These are phyloP conservation scores for Schwanniomyces etchellsii DNA, from an alignment of 1,139 yeast genomes.

Conservation along the genomic window DNA sequence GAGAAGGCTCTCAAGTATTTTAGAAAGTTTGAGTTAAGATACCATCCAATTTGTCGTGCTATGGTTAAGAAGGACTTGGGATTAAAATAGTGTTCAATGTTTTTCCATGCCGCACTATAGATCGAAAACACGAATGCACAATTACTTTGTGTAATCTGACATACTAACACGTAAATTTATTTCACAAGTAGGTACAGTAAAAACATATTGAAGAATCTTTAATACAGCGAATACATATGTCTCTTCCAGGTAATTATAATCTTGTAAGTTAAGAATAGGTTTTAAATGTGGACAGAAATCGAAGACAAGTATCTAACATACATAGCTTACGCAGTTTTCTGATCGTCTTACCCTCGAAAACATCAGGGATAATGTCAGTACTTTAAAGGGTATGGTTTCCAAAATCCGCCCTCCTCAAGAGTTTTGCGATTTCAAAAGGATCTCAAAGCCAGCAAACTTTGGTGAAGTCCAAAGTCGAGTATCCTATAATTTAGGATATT, in stretches of 20 bases:
- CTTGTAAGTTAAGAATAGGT: too few relatives aligned
- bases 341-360: conserved; percentile 51
- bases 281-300: too few relatives aligned
- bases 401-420: conserved; percentile 87
- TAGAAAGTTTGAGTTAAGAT: conserved; percentile 47
- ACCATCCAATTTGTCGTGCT: conserved; percentile 82
- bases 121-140: neutral
- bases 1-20: conserved; percentile 64
- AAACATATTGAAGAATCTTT: too few relatives aligned
- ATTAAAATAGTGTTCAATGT: conserved; percentile 9
- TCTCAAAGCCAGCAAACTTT: conserved; percentile 86
- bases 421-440: conserved; percentile 83
- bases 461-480: conserved; percentile 88
- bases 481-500: conserved; percentile 78
- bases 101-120: neutral
- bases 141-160: too few relatives aligned
- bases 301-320: too few relatives aligned
- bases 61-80: conserved; percentile 74
- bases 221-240: too few relatives aligned
- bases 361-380: conserved; percentile 32
- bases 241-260: too few relatives aligned
- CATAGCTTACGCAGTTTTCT: conserved; percentile 34
- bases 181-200: too few relatives aligned
- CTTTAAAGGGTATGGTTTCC: conserved; percentile 58
- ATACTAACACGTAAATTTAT: too few relatives aligned